Percentiles rank a stretch among this genome's conserved stretches.
Evolutionary conservation across 1,284 basidiomycete genomes (phyloP).

Genomic region (Cystobasidium sp.): DNA sequence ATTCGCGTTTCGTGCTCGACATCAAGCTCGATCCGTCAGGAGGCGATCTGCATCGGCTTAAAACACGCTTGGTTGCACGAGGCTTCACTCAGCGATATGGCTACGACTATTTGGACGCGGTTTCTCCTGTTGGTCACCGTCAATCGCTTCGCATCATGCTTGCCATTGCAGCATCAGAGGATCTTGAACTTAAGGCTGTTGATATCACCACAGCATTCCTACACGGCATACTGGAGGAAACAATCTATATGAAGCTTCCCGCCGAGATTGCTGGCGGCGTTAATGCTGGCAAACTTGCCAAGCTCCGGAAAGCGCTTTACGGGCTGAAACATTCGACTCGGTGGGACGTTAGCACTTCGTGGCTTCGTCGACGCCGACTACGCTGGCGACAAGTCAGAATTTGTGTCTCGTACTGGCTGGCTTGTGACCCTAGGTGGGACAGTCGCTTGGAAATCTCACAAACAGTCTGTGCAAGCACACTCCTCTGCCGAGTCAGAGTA

Average conservation of each 20-base stretch:
- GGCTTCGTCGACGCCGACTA: not conserved
- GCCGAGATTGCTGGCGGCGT: no score
- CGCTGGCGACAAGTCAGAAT: not conserved
- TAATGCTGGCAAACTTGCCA: no score
- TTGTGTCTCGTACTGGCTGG: not conserved
- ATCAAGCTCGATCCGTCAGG: no score
- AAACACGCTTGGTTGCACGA: no score
- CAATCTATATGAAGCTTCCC: conserved; percentile 33
- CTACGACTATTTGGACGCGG: no score
- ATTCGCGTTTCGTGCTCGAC: no score
- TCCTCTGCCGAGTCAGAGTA: conserved; percentile 61
- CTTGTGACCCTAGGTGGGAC: not conserved
- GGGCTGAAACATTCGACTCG: conserved; percentile 43
- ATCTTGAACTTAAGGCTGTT: conserved; percentile 13
- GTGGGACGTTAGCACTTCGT: not conserved
- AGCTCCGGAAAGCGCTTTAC: conserved; percentile 42
- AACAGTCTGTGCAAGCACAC: conserved; percentile 56
- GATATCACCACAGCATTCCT: conserved; percentile 19
- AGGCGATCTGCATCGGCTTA: no score
- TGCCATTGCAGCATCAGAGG: not conserved
- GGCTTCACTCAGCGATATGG: no score
- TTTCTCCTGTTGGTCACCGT: conserved; percentile 25
- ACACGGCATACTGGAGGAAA: conserved; percentile 11
- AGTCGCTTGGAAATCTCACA: conserved; percentile 56
- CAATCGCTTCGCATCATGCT: conserved; percentile 20